These are phyloP conservation scores for Apiospora pterosperma DNA, from an alignment of 2,329 filamentous ascomycete genomes.

Conservation along the genomic window DNA sequence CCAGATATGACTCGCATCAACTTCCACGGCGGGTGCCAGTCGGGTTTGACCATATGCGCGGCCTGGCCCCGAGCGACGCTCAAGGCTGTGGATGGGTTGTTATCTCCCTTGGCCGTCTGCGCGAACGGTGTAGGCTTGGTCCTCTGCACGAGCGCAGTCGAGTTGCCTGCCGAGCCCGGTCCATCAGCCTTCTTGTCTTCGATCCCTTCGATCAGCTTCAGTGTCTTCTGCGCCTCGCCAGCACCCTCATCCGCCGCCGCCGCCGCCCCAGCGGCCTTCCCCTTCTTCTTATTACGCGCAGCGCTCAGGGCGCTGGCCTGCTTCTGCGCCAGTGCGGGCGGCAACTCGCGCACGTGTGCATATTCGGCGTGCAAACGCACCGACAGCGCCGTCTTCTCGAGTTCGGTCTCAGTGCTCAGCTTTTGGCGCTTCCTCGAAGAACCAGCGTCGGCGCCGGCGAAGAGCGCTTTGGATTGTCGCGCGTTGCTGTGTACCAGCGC, in stretches of 20 bases:
- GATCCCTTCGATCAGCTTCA: conserved; percentile 66
- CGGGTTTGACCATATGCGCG: conserved; percentile 62
- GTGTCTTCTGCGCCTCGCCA: conserved; percentile 45
- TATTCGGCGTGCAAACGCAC: conserved; percentile 30
- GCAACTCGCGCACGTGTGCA: conserved; percentile 23
- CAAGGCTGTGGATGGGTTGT: conserved; percentile 19
- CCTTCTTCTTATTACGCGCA: conserved; percentile 24
- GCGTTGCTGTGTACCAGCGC: conserved; percentile 26
- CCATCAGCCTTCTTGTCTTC: conserved; percentile 35
- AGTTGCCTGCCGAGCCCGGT: conserved; percentile 14
- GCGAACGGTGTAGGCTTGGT: conserved; percentile 21
- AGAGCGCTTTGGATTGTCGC: conserved; percentile 25
- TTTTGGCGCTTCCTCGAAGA: conserved; percentile 25
- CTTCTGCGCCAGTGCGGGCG: conserved; percentile 31
- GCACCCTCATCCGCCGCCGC: conserved; percentile 19
- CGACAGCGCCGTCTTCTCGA: conserved; percentile 26
- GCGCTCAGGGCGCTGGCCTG: conserved; percentile 28
- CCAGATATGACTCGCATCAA: conserved; percentile 96
- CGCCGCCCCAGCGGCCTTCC: conserved; percentile 4
- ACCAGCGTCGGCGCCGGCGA: conserved; percentile 17
- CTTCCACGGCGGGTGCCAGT: conserved; percentile 99
- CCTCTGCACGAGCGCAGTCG: conserved; percentile 35
- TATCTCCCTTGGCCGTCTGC: conserved; percentile 13
- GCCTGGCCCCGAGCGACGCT: conserved; percentile 31
- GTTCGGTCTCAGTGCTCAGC: conserved; percentile 19